These are phyloP conservation scores for Mortierella hygrophila DNA, from an alignment of 192 early-diverging fungal genomes.

Conservation along the genomic window DNA sequence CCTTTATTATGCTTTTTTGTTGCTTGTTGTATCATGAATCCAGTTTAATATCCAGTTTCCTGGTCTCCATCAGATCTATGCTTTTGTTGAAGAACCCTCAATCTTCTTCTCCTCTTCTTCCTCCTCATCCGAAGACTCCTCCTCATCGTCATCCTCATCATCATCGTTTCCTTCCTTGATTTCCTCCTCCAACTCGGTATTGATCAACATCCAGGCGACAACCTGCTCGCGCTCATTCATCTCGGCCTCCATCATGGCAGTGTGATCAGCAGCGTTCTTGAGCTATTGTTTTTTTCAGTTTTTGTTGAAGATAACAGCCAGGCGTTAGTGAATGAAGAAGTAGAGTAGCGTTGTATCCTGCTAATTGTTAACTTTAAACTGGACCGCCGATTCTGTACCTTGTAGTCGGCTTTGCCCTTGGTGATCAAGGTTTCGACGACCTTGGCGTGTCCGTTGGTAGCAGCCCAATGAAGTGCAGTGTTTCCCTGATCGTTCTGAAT, in stretches of 20 bases:
- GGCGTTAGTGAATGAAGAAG: background rate
- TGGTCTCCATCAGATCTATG: background rate
- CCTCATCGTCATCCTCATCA: constrained; percentile 50
- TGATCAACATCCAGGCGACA: constrained; percentile 64
- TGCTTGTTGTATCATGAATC: background rate
- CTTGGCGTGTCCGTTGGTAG: constrained; percentile 82
- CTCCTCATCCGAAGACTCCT: constrained; percentile 24
- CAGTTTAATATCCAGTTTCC: background rate
- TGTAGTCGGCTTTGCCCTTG: constrained; percentile 70
- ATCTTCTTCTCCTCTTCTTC: constrained; percentile 27
- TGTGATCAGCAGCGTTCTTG: constrained; percentile 61
- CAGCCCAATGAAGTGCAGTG: constrained; percentile 88
- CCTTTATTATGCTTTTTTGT: constrained; percentile 7
- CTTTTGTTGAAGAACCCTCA: constrained; percentile 27
- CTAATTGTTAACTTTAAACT: no score
- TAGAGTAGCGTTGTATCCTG: no score
- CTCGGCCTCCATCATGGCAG: constrained; percentile 66
- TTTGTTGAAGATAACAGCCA: background rate
- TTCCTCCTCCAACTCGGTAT: constrained; percentile 62
- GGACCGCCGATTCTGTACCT: constrained; percentile 38
- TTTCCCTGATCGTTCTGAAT: constrained; percentile 72
- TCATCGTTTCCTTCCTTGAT: constrained; percentile 54
- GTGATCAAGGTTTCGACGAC: constrained; percentile 72
- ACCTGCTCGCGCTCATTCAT: constrained; percentile 61
- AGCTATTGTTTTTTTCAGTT: constrained; percentile 32